A percentile compares a stretch with the other conserved stretches of the same genome.
Evolutionary conservation across 2,329 filamentous ascomycete genomes (phyloP).

Genomic region (Orbilia blumenaviensis): DNA sequence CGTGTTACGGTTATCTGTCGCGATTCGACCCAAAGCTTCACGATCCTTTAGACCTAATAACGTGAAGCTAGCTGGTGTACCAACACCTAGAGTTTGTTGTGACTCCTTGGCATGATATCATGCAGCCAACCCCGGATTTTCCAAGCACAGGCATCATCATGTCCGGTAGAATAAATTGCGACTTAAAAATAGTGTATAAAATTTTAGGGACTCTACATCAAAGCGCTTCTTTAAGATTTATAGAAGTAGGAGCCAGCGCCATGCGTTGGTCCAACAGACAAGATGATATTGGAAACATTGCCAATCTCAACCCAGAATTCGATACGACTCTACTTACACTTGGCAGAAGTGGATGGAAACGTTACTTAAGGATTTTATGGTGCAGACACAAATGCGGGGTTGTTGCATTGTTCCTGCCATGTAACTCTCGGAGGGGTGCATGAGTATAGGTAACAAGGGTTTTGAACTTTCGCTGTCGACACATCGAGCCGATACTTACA

Average conservation of each 20-base stretch:
- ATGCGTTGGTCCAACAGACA: not conserved
- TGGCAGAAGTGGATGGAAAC: not conserved
- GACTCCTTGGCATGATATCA: conserved; percentile 52
- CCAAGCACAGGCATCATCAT: conserved; percentile 49
- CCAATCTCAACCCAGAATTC: conserved; percentile 16
- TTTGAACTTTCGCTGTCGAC: not conserved
- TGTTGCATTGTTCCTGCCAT: conserved; percentile 38
- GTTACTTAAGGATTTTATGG: not conserved
- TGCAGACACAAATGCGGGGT: conserved; percentile 33
- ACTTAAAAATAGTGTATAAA: not conserved
- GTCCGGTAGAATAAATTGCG: conserved; percentile 20
- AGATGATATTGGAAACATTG: conserved; percentile 8
- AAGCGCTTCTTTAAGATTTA: not conserved
- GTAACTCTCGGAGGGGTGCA: conserved; percentile 39
- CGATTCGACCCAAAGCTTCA: not conserved
- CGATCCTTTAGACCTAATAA: conserved; percentile 28
- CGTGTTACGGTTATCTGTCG: not conserved
- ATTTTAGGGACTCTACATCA: not conserved
- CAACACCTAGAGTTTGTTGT: conserved; percentile 27
- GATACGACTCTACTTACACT: conserved; percentile 1
- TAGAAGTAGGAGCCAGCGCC: not conserved
- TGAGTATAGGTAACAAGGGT: not conserved
- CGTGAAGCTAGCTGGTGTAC: conserved; percentile 14
- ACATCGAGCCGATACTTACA: not conserved
- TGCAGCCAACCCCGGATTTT: conserved; percentile 52